A percentile compares a stretch with the other conserved stretches of the same genome.
These are phyloP conservation scores for Nakaseomyces delphensis DNA, from an alignment of 1,139 yeast genomes.

Conservation along the genomic window DNA sequence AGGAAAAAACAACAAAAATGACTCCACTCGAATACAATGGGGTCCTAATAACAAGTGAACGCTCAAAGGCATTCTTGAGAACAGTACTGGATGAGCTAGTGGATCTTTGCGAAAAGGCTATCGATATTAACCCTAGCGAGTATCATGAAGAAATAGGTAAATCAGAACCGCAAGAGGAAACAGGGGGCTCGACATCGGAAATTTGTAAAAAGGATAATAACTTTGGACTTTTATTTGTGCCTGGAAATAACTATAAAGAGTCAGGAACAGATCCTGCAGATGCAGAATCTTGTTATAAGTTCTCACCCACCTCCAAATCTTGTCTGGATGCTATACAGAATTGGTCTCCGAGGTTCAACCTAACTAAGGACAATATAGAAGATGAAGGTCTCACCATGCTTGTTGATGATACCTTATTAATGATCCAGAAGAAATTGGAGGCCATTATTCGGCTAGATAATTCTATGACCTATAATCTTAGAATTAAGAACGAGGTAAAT, in stretches of 20 bases:
- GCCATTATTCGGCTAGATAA: slow-evolving; percentile 70
- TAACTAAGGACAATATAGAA: slow-evolving; percentile 27
- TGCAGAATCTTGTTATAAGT: slow-evolving; percentile 30
- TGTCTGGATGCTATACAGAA: slow-evolving; percentile 50
- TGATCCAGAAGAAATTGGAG: slow-evolving; percentile 62
- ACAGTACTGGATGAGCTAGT: slow-evolving; percentile 32
- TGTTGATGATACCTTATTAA: slow-evolving; percentile 56
- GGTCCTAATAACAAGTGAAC: slow-evolving; percentile 29
- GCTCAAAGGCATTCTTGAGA: slow-evolving; percentile 13
- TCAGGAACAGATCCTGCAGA: neutral
- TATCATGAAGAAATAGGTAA: slow-evolving; percentile 13
- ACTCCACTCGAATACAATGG: slow-evolving; percentile 50
- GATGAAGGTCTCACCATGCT: slow-evolving; percentile 58
- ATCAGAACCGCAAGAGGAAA: slow-evolving; percentile 10
- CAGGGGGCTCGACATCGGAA: slow-evolving; percentile 12
- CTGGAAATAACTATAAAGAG: neutral
- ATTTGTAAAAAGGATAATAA: neutral
- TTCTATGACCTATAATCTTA: slow-evolving; percentile 68
- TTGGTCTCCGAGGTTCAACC: slow-evolving; percentile 33
- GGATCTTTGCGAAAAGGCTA: slow-evolving; percentile 70
- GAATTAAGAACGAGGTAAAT: slow-evolving; percentile 76
- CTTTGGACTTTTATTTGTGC: neutral
- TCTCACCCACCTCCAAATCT: slow-evolving; percentile 65
- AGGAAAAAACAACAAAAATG: slow-evolving; percentile 7
- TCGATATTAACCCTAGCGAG: slow-evolving; percentile 54